Percentiles rank a stretch among this genome's conserved stretches.
Conservation (phyloP, 441 rosid species). For the Gossypium armourianum region DNA sequence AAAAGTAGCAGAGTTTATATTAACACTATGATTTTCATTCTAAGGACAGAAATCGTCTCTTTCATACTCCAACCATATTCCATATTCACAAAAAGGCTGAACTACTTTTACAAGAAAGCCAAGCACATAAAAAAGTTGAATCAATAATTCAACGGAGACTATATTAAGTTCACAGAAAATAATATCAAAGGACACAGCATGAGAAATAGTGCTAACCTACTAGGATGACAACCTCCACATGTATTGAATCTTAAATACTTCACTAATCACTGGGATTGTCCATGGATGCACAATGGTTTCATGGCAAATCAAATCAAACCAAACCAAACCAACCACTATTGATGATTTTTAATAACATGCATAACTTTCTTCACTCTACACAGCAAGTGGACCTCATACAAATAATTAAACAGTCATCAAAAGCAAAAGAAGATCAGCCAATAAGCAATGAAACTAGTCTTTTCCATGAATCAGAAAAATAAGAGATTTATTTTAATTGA, state of each 20-base stretch:
- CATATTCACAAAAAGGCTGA: not conserved
- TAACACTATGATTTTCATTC: not conserved
- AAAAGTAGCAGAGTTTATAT: constrained; percentile 7
- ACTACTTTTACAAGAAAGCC: not conserved
- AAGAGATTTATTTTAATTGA: not conserved
- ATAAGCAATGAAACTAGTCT: not conserved
- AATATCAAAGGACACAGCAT: not conserved
- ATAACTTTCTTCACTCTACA: not conserved
- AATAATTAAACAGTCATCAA: not conserved
- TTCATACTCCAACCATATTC: not conserved
- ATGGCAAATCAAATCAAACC: not conserved
- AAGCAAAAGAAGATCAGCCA: not conserved
- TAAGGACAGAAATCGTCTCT: not conserved
- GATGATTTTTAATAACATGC: not conserved
- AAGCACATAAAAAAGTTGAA: not conserved
- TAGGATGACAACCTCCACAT: not conserved
- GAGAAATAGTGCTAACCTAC: not conserved
- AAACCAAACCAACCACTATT: not conserved
- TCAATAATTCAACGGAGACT: not conserved
- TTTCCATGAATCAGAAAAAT: constrained; percentile 1
- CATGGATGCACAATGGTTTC: not conserved
- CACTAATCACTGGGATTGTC: not conserved
- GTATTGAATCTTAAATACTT: not conserved
- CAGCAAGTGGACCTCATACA: not conserved
- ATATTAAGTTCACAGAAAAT: not conserved